phyloP scores from a whole-genome alignment of 1,139 yeast species.

The Arxiozyma telluris region DNA sequence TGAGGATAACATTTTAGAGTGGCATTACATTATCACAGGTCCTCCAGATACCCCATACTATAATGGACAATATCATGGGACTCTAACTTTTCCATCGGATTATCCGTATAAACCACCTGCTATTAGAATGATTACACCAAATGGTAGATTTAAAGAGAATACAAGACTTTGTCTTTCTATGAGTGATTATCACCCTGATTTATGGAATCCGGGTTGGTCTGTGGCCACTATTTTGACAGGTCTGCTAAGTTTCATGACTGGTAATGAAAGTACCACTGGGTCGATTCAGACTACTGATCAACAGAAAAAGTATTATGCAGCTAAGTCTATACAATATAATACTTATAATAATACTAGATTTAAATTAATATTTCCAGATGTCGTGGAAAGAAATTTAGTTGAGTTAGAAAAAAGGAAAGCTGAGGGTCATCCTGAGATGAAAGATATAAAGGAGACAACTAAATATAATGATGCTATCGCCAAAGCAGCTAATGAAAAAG shows the following conservation, averaged over 20 bases:
- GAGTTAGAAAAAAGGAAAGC: conserved; percentile 19
- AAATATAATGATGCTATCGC: conserved; percentile 14
- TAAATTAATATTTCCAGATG: conserved; percentile 57
- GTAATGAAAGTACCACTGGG: conserved; percentile 50
- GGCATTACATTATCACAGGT: conserved; percentile 48
- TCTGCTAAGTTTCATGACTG: conserved; percentile 74
- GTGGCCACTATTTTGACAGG: conserved; percentile 83
- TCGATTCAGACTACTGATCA: conserved; percentile 46
- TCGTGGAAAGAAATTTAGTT: conserved; percentile 40
- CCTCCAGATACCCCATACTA: conserved; percentile 82
- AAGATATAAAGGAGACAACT: not conserved
- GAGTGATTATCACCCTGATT: conserved; percentile 88
- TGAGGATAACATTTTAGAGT: conserved; percentile 62
- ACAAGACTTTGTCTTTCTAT: conserved; percentile 76
- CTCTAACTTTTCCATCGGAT: conserved; percentile 71
- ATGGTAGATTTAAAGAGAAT: conserved; percentile 68
- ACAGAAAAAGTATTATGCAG: conserved; percentile 39
- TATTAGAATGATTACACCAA: conserved; percentile 82
- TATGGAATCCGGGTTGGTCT: conserved; percentile 96
- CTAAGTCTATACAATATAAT: conserved; percentile 59
- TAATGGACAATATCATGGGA: conserved; percentile 86
- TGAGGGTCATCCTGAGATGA: conserved; percentile 6
- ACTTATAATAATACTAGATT: conserved; percentile 42
- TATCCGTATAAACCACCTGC: conserved; percentile 93
- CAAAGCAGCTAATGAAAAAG: conserved; percentile 27